Percentiles rank a stretch among this genome's conserved stretches.
Conservation (phyloP, 371 early-diverging fungal genomes). For the Chytridium lagenaria region DNA sequence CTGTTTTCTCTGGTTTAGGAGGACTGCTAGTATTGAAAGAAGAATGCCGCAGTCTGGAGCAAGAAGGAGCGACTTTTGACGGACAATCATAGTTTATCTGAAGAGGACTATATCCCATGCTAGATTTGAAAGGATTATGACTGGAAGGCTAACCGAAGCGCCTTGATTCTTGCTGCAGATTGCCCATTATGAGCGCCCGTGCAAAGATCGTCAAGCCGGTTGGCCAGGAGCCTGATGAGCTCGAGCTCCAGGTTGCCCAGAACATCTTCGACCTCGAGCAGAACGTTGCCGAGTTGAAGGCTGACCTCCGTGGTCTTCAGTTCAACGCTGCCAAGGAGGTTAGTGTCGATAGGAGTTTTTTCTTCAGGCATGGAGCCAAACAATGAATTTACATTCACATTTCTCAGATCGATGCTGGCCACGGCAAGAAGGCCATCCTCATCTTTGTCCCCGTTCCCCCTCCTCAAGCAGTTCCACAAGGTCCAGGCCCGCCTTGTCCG, state of each 20-base stretch:
- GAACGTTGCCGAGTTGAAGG: conserved; percentile 93
- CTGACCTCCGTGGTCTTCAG: conserved; percentile 91
- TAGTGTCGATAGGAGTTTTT: conserved; percentile 28
- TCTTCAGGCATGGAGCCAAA: conserved; percentile 7
- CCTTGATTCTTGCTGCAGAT: no score
- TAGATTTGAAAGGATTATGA: no score
- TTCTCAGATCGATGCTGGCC: conserved; percentile 83
- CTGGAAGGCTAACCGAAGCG: no score
- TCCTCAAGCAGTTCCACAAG: conserved; percentile 91
- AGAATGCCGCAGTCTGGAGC: no score
- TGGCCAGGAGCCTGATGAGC: conserved; percentile 81
- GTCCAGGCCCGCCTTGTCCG: conserved; percentile 93
- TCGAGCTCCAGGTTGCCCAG: conserved; percentile 95
- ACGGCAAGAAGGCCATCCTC: conserved; percentile 94
- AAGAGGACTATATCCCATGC: no score
- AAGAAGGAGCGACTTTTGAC: no score
- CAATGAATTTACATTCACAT: background rate
- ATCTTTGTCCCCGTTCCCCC: conserved; percentile 96
- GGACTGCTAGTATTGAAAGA: no score
- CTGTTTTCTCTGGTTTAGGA: no score
- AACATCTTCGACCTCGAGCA: conserved; percentile 94
- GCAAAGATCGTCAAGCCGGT: conserved; percentile 78
- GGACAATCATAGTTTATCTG: no score
- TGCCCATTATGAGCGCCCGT: conserved; percentile 43
- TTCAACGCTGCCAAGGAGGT: conserved; percentile 96